Evolutionary conservation across 2,329 filamentous ascomycete species (phyloP).

Genomic region (Aspergillus fructus): DNA sequence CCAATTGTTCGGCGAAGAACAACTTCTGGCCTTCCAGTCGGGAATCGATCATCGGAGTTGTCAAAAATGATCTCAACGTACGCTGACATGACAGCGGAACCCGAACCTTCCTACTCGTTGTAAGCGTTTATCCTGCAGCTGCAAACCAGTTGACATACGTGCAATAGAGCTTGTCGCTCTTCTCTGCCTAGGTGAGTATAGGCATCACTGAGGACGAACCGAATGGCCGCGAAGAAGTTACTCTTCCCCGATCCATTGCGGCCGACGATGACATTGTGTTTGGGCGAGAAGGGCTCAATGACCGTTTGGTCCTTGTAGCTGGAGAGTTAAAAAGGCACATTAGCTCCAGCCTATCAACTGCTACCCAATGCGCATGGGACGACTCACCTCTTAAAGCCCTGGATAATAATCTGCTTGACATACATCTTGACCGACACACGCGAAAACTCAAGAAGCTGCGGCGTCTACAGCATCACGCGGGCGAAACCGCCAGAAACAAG

Average conservation of each 20-base stretch:
- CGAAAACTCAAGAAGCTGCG: conserved; percentile 24
- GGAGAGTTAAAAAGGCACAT: conserved; percentile 21
- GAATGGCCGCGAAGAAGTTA: conserved; percentile 99
- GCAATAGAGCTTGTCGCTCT: conserved; percentile 91
- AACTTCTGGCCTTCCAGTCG: conserved; percentile 86
- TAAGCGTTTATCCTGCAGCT: conserved; percentile 25
- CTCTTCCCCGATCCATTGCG: conserved; percentile 99
- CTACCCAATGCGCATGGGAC: not conserved
- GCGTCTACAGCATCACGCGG: conserved; percentile 32
- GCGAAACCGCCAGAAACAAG: conserved; percentile 10
- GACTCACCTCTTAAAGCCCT: conserved; percentile 94
- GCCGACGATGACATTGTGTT: conserved; percentile 97
- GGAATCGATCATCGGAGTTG: conserved; percentile 93
- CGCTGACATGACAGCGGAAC: conserved; percentile 97
- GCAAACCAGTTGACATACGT: conserved; percentile 49
- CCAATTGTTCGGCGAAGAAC: conserved; percentile 92
- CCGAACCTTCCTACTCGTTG: conserved; percentile 72
- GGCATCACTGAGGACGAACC: conserved; percentile 95
- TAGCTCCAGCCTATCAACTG: conserved; percentile 74
- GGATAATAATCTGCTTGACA: conserved; percentile 99
- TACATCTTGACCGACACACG: conserved; percentile 65
- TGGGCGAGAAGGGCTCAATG: conserved; percentile 96
- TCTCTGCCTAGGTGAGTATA: conserved; percentile 96
- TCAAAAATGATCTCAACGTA: conserved; percentile 99
- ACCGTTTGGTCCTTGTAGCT: conserved; percentile 99